These are phyloP conservation scores for Penicillium pancosmium DNA, from an alignment of 495 filamentous ascomycete species.

Conservation along the genomic window DNA sequence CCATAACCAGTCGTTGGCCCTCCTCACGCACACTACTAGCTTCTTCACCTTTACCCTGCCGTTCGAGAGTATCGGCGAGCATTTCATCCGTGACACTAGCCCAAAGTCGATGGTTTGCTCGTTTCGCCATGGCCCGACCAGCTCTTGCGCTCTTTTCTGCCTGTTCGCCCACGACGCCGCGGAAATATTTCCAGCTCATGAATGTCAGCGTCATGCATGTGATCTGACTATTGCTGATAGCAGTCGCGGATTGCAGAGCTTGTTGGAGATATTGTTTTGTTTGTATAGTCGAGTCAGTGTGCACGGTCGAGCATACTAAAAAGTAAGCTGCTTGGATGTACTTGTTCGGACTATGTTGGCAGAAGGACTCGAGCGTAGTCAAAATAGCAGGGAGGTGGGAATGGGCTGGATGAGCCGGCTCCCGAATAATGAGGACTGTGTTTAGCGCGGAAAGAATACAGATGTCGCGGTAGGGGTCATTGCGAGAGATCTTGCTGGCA, in stretches of 20 bases:
- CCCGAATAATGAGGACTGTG: constrained; percentile 77
- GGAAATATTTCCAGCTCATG: constrained; percentile 85
- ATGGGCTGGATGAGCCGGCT: constrained; percentile 55
- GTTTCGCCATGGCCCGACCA: constrained; percentile 71
- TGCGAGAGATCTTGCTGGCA: constrained; percentile 42
- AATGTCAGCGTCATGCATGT: constrained; percentile 80
- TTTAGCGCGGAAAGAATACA: constrained; percentile 80
- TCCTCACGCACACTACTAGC: constrained; percentile 51
- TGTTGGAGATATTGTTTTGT: constrained; percentile 77
- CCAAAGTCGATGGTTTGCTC: constrained; percentile 79
- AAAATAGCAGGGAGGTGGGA: constrained; percentile 54
- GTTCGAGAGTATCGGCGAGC: constrained; percentile 72
- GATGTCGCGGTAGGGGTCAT: constrained; percentile 68
- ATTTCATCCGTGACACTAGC: constrained; percentile 80
- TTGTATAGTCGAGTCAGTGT: constrained; percentile 63
- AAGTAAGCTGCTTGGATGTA: constrained; percentile 78
- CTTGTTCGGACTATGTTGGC: constrained; percentile 66
- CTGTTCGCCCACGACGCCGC: constrained; percentile 83
- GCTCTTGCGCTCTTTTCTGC: constrained; percentile 85
- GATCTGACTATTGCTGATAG: constrained; percentile 67
- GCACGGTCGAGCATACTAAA: constrained; percentile 70
- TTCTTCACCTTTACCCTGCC: constrained; percentile 68
- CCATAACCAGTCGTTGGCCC: constrained; percentile 45
- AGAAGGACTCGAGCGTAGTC: constrained; percentile 67
- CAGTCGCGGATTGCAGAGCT: constrained; percentile 60